Evolutionary conservation across 1,284 basidiomycete genomes (phyloP).

Genomic region (Puccinia hordei): DNA sequence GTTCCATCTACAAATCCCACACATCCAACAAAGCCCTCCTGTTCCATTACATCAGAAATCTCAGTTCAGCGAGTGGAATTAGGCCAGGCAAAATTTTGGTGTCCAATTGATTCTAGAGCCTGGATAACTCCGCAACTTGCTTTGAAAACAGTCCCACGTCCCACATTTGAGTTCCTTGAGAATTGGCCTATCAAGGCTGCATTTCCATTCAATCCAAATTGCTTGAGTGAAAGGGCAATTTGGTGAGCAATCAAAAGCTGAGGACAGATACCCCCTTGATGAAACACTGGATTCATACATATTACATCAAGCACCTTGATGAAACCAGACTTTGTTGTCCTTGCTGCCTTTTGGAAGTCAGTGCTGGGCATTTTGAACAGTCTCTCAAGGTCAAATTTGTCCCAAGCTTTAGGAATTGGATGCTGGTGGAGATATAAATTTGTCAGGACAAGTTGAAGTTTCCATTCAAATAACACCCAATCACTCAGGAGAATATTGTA

Average conservation of each 20-base stretch:
- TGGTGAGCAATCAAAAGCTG: background rate
- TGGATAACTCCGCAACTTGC: background rate
- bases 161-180: constrained; percentile 1
- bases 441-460: background rate
- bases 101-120: background rate
- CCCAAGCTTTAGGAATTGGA: background rate
- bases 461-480: too few species aligned
- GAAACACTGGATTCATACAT: background rate
- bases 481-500: too few species aligned
- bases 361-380: background rate
- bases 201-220: too few species aligned
- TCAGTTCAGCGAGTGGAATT: background rate
- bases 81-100: background rate
- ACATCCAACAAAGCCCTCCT: too few species aligned
- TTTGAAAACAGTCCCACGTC: constrained; percentile 21
- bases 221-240: background rate
- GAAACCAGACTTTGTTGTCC: background rate
- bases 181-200: constrained; percentile 24
- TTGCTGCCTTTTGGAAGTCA: background rate
- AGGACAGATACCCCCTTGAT: background rate
- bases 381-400: background rate
- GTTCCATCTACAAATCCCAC: too few species aligned
- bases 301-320: background rate
- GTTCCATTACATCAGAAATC: too few species aligned
- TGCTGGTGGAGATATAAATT: background rate